A percentile compares a stretch with the other conserved stretches of the same genome.
Evolutionary conservation across 2,329 filamentous ascomycete species (phyloP).

Genomic region (Tothia fuscella): DNA sequence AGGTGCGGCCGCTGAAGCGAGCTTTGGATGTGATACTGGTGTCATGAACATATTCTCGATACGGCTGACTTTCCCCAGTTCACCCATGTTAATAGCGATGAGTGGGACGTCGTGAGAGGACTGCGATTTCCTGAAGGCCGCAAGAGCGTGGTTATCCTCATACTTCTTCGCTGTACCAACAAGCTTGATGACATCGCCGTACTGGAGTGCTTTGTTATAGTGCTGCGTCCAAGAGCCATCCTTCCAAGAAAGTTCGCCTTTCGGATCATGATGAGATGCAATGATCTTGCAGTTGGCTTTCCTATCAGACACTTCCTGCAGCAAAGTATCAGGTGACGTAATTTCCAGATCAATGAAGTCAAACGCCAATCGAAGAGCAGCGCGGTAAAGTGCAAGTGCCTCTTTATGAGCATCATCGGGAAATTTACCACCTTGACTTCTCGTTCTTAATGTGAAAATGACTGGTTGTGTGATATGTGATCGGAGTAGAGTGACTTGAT

Average conservation of each 20-base stretch:
- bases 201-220: slow-evolving; percentile 82
- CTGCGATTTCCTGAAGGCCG: slow-evolving; percentile 62
- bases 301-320: slow-evolving; percentile 55
- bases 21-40: slow-evolving; percentile 75
- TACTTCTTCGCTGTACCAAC: slow-evolving; percentile 66
- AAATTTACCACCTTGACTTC: slow-evolving; percentile 77
- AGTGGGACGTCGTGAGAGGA: slow-evolving; percentile 66
- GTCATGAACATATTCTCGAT: slow-evolving; percentile 90
- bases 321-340: slow-evolving; percentile 64
- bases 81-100: slow-evolving; percentile 94
- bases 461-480: slow-evolving; percentile 62
- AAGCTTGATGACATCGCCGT: slow-evolving; percentile 89
- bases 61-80: slow-evolving; percentile 73
- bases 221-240: slow-evolving; percentile 85
- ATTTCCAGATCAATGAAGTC: slow-evolving; percentile 94
- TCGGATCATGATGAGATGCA: slow-evolving; percentile 87
- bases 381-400: slow-evolving; percentile 61
- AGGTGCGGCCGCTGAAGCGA: slow-evolving; percentile 90
- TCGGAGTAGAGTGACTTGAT: slow-evolving; percentile 71
- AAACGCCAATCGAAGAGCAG: slow-evolving; percentile 70
- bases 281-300: slow-evolving; percentile 74
- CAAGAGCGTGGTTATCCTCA: slow-evolving; percentile 78
- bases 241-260: slow-evolving; percentile 68
- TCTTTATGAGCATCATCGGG: slow-evolving; percentile 63
- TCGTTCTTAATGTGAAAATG: slow-evolving; percentile 83